Evolutionary conservation across 257 asterid genomes (phyloP).

Genomic region (Solanum neorickii): DNA sequence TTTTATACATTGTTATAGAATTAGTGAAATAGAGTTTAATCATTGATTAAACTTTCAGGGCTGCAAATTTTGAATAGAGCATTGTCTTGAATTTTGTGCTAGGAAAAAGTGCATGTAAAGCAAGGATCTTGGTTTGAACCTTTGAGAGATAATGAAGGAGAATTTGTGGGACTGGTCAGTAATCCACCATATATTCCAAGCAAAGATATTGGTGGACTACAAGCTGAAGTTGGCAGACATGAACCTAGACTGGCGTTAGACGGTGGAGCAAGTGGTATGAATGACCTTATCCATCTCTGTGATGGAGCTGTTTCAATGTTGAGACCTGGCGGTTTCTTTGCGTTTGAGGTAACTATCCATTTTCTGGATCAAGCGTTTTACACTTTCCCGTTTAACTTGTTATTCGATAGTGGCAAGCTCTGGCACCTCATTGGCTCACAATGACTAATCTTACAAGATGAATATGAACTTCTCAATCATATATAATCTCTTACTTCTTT

Average conservation of each 20-base stretch:
- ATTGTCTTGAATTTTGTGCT: background rate
- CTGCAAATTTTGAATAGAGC: background rate
- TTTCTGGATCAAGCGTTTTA: background rate
- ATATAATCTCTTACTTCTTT: background rate
- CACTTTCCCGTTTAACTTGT: background rate
- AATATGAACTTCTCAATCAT: background rate
- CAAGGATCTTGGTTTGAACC: slow-evolving; percentile 92
- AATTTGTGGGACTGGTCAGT: slow-evolving; percentile 59
- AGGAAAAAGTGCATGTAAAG: slow-evolving; percentile 52
- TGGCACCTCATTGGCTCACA: background rate
- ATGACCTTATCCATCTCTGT: slow-evolving; percentile 63
- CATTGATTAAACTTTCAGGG: background rate
- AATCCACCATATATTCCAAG: slow-evolving; percentile 92
- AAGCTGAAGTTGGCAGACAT: slow-evolving; percentile 71
- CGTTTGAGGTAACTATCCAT: slow-evolving; percentile 58
- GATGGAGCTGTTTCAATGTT: slow-evolving; percentile 60
- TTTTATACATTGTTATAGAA: background rate
- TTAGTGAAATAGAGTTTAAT: background rate
- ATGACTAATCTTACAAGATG: background rate
- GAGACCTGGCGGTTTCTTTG: slow-evolving; percentile 77
- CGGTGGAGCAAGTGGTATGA: slow-evolving; percentile 69
- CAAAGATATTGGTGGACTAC: slow-evolving; percentile 47
- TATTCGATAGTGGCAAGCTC: background rate
- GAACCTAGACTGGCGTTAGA: slow-evolving; percentile 86
- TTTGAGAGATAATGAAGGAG: slow-evolving; percentile 39